phyloP scores from a whole-genome alignment of 2,329 filamentous ascomycete species.

The Fusarium penzigii region DNA sequence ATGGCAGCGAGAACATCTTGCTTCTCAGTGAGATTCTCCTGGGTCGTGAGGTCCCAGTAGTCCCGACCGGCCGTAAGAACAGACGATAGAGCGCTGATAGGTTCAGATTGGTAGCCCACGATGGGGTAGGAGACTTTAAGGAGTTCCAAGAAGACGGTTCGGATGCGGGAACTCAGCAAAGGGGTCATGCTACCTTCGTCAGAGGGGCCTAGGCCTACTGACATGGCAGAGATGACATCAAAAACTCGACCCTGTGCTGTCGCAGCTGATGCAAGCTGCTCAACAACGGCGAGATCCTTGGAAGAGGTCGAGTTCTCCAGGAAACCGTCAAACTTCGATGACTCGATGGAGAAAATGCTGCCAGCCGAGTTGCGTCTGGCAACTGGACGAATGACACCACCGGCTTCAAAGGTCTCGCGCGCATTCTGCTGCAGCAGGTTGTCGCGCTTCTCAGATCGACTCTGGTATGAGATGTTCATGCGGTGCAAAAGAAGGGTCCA shows the following conservation, averaged over 20 bases:
- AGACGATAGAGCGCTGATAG: constrained; percentile 66
- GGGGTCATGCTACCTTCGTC: constrained; percentile 50
- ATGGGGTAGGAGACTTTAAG: constrained; percentile 66
- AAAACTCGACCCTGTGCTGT: constrained; percentile 55
- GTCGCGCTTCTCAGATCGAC: constrained; percentile 61
- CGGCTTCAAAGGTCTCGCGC: constrained; percentile 55
- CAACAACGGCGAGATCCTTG: constrained; percentile 53
- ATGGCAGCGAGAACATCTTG: constrained; percentile 38
- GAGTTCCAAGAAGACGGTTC: constrained; percentile 67
- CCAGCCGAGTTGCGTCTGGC: constrained; percentile 60
- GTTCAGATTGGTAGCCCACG: constrained; percentile 71
- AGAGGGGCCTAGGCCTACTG: constrained; percentile 46
- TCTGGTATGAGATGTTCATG: constrained; percentile 64
- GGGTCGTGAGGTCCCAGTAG: constrained; percentile 54
- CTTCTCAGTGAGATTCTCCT: constrained; percentile 32
- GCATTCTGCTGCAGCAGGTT: constrained; percentile 59
- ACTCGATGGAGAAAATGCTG: constrained; percentile 63
- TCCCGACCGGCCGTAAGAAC: constrained; percentile 58
- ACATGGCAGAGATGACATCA: constrained; percentile 54
- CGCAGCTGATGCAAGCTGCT: constrained; percentile 50
- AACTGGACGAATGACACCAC: constrained; percentile 41
- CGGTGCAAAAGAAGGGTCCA: constrained; percentile 78
- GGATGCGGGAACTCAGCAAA: constrained; percentile 62
- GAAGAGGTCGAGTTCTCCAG: constrained; percentile 51
- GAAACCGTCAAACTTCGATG: constrained; percentile 60